These are phyloP conservation scores for Pyricularia grisea DNA, from an alignment of 2,329 filamentous ascomycete species.

Conservation along the genomic window DNA sequence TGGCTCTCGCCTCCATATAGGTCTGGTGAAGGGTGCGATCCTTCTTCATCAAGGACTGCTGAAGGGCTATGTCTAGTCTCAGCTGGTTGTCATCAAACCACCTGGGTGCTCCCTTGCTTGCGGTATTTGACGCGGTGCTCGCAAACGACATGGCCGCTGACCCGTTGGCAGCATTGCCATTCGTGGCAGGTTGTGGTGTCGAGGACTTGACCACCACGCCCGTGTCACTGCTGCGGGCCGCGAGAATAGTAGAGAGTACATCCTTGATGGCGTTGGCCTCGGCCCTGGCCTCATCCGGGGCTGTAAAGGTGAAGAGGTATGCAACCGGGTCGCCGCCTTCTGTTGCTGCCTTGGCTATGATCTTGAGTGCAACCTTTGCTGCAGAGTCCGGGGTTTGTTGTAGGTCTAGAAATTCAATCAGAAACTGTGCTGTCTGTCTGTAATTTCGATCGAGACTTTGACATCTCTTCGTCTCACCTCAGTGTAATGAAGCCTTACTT, in stretches of 20 bases:
- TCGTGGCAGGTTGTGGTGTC: slow-evolving; percentile 18
- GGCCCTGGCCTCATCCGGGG: slow-evolving; percentile 59
- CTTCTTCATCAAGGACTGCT: slow-evolving; percentile 79
- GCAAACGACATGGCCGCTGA: slow-evolving; percentile 70
- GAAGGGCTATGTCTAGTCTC: slow-evolving; percentile 69
- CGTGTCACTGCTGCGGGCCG: slow-evolving; percentile 49
- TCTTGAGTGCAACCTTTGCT: slow-evolving; percentile 87
- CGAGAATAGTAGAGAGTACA: slow-evolving; percentile 67
- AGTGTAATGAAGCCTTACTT: slow-evolving; percentile 44
- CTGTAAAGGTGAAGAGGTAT: slow-evolving; percentile 87
- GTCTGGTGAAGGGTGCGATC: slow-evolving; percentile 69
- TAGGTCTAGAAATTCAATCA: slow-evolving; percentile 51
- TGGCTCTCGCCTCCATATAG: slow-evolving; percentile 74
- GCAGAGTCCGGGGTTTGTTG: slow-evolving; percentile 88
- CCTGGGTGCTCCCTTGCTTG: slow-evolving; percentile 36
- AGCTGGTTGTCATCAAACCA: slow-evolving; percentile 78
- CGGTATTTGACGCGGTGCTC: slow-evolving; percentile 38
- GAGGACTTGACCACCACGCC: slow-evolving; percentile 36
- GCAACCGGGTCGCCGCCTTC: slow-evolving; percentile 49
- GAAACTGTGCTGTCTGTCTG: slow-evolving; percentile 4
- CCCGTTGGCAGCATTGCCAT: slow-evolving; percentile 23
- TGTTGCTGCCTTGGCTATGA: slow-evolving; percentile 63
- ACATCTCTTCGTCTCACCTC: slow-evolving; percentile 2
- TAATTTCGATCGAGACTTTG: neutral
- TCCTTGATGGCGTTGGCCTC: slow-evolving; percentile 85